phyloP scores from a whole-genome alignment of 257 asterid genomes.

The Ehretia macrophylla region DNA sequence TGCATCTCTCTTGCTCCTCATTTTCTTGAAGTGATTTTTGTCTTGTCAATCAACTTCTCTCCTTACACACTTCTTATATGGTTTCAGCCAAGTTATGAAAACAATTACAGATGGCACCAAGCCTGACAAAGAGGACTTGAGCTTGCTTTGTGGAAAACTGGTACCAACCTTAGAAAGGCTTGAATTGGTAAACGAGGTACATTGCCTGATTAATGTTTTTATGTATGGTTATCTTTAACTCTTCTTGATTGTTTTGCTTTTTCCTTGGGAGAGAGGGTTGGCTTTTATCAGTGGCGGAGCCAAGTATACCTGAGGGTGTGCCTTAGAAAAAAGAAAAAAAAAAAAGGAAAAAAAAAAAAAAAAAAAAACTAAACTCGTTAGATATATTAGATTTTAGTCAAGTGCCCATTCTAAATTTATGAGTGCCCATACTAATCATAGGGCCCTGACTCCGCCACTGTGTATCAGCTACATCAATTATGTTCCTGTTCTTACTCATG shows the following conservation, averaged over 20 bases:
- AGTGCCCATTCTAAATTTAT: too few species aligned
- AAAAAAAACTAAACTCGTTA: too few species aligned
- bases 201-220: not conserved
- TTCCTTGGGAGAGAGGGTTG: too few species aligned
- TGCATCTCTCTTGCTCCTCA: conserved; percentile 5
- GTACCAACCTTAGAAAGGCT: conserved; percentile 72
- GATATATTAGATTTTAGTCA: too few species aligned
- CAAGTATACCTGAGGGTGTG: too few species aligned
- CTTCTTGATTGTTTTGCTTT: not conserved
- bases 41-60: conserved; percentile 9
- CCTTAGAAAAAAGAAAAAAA: too few species aligned
- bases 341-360: too few species aligned
- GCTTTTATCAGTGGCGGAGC: too few species aligned
- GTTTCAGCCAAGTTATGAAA: conserved; percentile 31
- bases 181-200: conserved; percentile 75
- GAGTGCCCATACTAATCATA: too few species aligned
- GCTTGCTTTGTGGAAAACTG: conserved; percentile 52
- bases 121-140: conserved; percentile 46
- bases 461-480: too few species aligned
- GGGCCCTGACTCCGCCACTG: too few species aligned
- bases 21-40: conserved; percentile 3
- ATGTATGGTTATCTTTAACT: not conserved
- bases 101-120: conserved; percentile 31
- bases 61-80: conserved; percentile 13
- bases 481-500: too few species aligned